Evolutionary conservation across 495 filamentous ascomycete species (phyloP), one percentile per base, ranked within the genome.

Genomic region (Clavariopsis aquatica): DNA sequence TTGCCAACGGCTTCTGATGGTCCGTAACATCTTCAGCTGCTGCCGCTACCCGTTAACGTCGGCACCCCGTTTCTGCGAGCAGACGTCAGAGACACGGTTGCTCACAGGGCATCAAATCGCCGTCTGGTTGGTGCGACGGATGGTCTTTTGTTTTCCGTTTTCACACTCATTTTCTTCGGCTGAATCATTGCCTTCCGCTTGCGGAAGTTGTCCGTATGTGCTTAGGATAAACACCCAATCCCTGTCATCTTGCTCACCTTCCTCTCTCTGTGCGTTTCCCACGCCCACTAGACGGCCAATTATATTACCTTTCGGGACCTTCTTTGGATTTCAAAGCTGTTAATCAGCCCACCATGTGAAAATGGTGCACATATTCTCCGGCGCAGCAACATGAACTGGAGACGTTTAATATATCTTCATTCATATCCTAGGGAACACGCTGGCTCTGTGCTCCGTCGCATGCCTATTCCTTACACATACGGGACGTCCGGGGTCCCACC

Each of bases 131-230:
- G 38, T 43, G 38, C 38, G 13, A 43, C 38, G 9, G 3, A 17
- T 2, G 12, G 4, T 17, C n/a, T 24, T 22, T 17, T 1, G 43
- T 51, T 49, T 2, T 23, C 36, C 26, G 9, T 55, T 55, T 43
- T 38, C 27, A 41, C 52, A 47, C 24, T 38, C 27, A 41, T 45
- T 31, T 19, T 20, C n/a, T 26, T 29, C 27, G 34, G 28, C 28
- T 53, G 15, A 49, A 51, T 46, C 15, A 47, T 23, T 52, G 49
- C 34, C 60, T 63, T 36, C 60, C 60, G 49, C 1, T 63, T 63
- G 51, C 52, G 61, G 61, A 64, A 64, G 52, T 26, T n/a, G 52
- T 38, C 45, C 53, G 52, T 64, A 64, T 57, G 47, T 56, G 28
- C 53, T 36, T 43, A 64, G 52, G 52, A 64, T 51, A 57, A 64